A percentile compares a stretch with the other conserved stretches of the same genome.
Evolutionary conservation across 2,329 filamentous ascomycete species (phyloP).

Genomic region (Nigrospora oryzae): DNA sequence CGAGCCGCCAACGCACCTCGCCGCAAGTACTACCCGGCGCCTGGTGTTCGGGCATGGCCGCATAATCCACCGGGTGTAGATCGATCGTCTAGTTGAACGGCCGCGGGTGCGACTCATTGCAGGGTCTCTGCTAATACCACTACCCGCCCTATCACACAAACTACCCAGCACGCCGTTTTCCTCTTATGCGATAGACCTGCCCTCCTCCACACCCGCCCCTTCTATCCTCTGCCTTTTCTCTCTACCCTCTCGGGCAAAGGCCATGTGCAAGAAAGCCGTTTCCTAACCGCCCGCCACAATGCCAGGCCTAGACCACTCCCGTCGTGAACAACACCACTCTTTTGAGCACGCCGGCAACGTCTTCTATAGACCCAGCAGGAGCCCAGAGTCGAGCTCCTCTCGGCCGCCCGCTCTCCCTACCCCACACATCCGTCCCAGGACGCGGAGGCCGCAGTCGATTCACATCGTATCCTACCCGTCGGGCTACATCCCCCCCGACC

Average conservation of each 20-base stretch:
- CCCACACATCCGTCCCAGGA: slow-evolving; percentile 39
- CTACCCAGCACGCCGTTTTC: too few species aligned
- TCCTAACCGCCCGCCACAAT: slow-evolving; percentile 17
- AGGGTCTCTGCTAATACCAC: too few species aligned
- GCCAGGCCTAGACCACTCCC: slow-evolving; percentile 12
- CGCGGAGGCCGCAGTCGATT: slow-evolving; percentile 42
- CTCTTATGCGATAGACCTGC: too few species aligned
- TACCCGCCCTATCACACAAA: too few species aligned
- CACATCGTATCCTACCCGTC: slow-evolving; percentile 39
- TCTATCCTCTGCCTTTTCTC: too few species aligned
- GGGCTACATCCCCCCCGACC: slow-evolving; percentile 33
- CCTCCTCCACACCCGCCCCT: too few species aligned
- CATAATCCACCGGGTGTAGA: neutral
- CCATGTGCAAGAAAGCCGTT: too few species aligned
- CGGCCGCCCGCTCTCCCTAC: slow-evolving; percentile 20
- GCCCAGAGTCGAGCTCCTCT: slow-evolving; percentile 9
- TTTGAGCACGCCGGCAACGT: slow-evolving; percentile 15
- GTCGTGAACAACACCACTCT: slow-evolving; percentile 11
- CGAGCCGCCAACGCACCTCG: neutral
- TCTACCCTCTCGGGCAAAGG: too few species aligned
- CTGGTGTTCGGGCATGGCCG: neutral
- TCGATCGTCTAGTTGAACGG: too few species aligned
- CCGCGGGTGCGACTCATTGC: too few species aligned
- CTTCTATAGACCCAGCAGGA: slow-evolving; percentile 17
- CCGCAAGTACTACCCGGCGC: neutral